phyloP scores from a whole-genome alignment of 2,329 filamentous ascomycete genomes.

The Ophiocordyceps camponoti-saundersi region DNA sequence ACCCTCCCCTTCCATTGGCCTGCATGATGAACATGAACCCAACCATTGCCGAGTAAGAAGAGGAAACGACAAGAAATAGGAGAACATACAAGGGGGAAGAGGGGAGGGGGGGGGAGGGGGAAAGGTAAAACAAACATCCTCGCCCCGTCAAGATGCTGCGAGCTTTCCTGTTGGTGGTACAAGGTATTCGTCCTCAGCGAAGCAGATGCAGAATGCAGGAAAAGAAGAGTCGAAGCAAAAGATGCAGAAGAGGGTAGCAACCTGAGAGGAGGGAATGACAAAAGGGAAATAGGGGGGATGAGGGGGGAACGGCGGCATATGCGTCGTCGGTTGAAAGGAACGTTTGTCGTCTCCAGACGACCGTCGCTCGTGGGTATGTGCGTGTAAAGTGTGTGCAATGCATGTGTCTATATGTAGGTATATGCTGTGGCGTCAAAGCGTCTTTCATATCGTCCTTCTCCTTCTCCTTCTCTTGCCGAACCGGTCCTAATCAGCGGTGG shows the following conservation, averaged over 20 bases:
- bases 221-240: not conserved
- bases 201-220: not conserved
- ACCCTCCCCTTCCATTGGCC: too few species aligned
- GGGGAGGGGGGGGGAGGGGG: too few species aligned
- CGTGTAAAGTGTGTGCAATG: not conserved
- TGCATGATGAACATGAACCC: too few species aligned
- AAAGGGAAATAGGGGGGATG: not conserved
- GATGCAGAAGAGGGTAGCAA: not conserved
- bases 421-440: not conserved
- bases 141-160: not conserved
- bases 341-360: not conserved
- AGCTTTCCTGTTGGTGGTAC: not conserved
- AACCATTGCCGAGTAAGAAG: too few species aligned
- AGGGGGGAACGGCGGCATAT: not conserved
- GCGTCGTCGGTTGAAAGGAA: not conserved
- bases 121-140: not conserved
- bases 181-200: not conserved
- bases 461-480: not conserved
- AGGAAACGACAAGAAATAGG: too few species aligned
- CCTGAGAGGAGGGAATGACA: not conserved
- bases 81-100: too few species aligned
- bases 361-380: not conserved
- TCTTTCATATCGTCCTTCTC: not conserved
- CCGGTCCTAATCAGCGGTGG: not conserved
- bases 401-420: not conserved